phyloP scores from a whole-genome alignment of 768 basidiomycete genomes.

The Panaeolus cyanescens region DNA sequence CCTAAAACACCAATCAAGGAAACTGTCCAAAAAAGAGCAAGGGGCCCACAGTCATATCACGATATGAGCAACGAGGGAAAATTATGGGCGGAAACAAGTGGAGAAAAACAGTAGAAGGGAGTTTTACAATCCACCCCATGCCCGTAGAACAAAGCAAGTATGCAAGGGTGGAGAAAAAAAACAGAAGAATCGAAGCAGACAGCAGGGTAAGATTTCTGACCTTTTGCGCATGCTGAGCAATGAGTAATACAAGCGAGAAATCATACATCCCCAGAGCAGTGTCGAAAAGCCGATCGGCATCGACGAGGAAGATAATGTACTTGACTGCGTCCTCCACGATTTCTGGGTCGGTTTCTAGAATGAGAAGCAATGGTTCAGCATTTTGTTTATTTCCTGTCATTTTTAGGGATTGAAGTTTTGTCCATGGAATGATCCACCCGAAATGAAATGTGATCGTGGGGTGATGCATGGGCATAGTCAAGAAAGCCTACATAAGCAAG shows the following conservation, averaged over 20 bases:
- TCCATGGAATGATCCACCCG: conserved; percentile 3
- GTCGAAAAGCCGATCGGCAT: conserved; percentile 89
- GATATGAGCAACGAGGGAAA: not conserved
- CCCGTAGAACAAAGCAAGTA: not conserved
- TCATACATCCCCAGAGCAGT: conserved; percentile 99
- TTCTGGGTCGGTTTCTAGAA: conserved; percentile 56
- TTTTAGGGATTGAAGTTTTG: conserved; percentile 1
- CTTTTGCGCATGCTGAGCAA: conserved; percentile 97
- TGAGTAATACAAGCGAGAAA: conserved; percentile 92
- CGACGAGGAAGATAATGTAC: conserved; percentile 97
- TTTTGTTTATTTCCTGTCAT: not conserved
- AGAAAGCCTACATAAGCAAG: conserved; percentile 2
- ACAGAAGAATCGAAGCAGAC: not conserved
- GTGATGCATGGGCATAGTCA: not conserved
- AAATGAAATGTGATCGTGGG: conserved; percentile 1
- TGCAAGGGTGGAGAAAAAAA: not conserved
- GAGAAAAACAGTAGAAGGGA: not conserved
- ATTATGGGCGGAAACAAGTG: not conserved
- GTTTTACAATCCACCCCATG: not conserved
- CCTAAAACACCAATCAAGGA: not conserved
- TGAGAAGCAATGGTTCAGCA: not conserved
- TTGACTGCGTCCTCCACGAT: conserved; percentile 96
- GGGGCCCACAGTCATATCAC: conserved; percentile 1
- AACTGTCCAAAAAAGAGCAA: not conserved
- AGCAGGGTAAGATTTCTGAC: conserved; percentile 35